phyloP scores from a whole-genome alignment of 441 rosid genomes.

The Gossypium schwendimanii region DNA sequence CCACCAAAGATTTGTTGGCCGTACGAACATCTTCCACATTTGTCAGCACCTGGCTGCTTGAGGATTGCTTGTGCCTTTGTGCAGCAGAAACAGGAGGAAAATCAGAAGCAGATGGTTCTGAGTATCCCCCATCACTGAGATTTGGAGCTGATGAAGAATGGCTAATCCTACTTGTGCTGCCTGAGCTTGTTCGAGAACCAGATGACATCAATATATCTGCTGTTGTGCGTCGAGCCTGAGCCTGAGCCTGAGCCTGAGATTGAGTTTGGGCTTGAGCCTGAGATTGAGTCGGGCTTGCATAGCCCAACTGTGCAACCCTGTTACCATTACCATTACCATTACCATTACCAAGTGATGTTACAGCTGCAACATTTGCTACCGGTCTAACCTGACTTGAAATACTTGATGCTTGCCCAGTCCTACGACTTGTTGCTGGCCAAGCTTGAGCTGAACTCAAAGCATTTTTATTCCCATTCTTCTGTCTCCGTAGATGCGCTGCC shows the following conservation, averaged over 20 bases:
- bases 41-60: constrained; percentile 27
- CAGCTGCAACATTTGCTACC: constrained; percentile 26
- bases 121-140: constrained; percentile 37
- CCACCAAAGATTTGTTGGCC: constrained; percentile 78
- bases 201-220: constrained; percentile 24
- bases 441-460: constrained; percentile 37
- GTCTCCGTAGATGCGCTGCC: constrained; percentile 61
- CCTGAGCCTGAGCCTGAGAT: constrained; percentile 5
- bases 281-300: constrained; percentile 39
- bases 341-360: constrained; percentile 14
- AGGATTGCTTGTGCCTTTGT: constrained; percentile 33
- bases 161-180: constrained; percentile 35
- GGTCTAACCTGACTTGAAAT: constrained; percentile 36
- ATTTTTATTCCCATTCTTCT: constrained; percentile 30
- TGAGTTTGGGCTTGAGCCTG: neutral
- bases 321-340: constrained; percentile 11
- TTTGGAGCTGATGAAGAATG: constrained; percentile 69
- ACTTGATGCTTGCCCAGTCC: constrained; percentile 27
- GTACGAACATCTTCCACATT: constrained; percentile 51
- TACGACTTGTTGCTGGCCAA: constrained; percentile 54
- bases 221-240: constrained; percentile 25
- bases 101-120: constrained; percentile 38
- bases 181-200: constrained; percentile 25
- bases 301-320: constrained; percentile 24
- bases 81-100: constrained; percentile 71